Base-by-base conservation (phyloP, 176 grass and related monocot species). In the Hsuehochloa calcarea region DNA sequence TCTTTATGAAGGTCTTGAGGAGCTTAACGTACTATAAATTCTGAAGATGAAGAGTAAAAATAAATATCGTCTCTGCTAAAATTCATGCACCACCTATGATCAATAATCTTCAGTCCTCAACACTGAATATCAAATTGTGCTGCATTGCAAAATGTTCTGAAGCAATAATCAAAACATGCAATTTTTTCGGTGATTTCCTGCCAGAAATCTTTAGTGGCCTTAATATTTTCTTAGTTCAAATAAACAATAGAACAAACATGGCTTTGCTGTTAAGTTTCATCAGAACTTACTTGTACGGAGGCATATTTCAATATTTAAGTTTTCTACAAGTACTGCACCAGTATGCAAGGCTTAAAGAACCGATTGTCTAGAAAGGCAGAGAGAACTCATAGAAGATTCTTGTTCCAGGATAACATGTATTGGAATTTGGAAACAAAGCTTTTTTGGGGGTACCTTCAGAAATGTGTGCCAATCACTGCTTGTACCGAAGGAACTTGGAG, bases 381-480 rank as follows among this genome's bases (percentile, higher is more conserved):
- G 68, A 56, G 26, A 54, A 19, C 51, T 54, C 17, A 20, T 19
- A 54, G 77, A 52, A 43, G 68, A 34, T 75, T 54, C 61, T 49
- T 79, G 23, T 47, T 67, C 22, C 55, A 75, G 9, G 5, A 52
- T 86, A 89, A 68, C 45, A 83, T 87, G 70, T 47, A 47, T 47
- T 47, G 12, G 29, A 44, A 78, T 50, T 58, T 4, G 35, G 39
- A 79, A 83, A 52, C 22, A 31, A 60, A 79, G 49, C 62, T 20
- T 50, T 69, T 71, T 41, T 22, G 44, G 15, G 17, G 44, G 5
- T 93, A 98, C 95, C 89, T 98, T 95, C 64, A 98, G 84, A 82
- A 98, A 93, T 54, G 85, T 73, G 75, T 93, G 78, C 95, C 95
- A 98, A 61, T 98, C 95, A 29, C 68, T 90, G 87, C 89, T 93